Evolutionary conservation across 352 stramenopile species (phyloP), one percentile per base, ranked within the genome.

Genomic region (Pythium plurisporium): DNA sequence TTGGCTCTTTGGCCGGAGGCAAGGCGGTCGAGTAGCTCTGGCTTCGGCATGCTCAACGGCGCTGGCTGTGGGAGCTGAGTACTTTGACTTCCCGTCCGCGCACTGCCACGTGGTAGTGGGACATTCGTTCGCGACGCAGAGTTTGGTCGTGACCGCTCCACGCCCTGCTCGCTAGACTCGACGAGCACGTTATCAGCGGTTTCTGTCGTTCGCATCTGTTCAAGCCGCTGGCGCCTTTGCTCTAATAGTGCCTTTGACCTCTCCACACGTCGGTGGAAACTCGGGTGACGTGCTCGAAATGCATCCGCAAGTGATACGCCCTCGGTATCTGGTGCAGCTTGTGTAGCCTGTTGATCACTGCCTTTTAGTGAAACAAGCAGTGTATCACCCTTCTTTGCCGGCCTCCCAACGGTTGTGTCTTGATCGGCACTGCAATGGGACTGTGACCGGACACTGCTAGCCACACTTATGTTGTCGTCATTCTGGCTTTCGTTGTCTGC

Each of bases 281-380:
- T 45, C n/a, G 82, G 77, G 53, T 89, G 79, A 3, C 74, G 79
- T 29, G 56, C 57, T 23, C 69, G 69, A 52, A 89, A 89, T 29
- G 79, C 77, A 29, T 89, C 82, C 4, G 82, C 77, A 6, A 91
- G 55, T 14, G 78, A 84, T 23, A 26, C 42, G 5, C 19, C 37
- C 3, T 30, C 37, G 5, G 33, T 36, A 36, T 12, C 7, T 36
- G 30, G 7, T 12, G 30, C 12, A 12, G 30, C 12, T 36, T 36
- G 10, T 5, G 38, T 26, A 7, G 25, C 7, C 4, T 6, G 20
- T 27, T 49, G 38, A 10, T 14, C 25, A 25, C 17, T 43, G 2
- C 31, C 15, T 20, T 53, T 41, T 22, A 43, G 29, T 10, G 56
- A 31, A 29, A 68, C 54, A 29, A 62, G 62, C 11, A 62, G 30